These are phyloP conservation scores for Mycena galericulata DNA, from an alignment of 768 basidiomycete species.

Conservation along the genomic window DNA sequence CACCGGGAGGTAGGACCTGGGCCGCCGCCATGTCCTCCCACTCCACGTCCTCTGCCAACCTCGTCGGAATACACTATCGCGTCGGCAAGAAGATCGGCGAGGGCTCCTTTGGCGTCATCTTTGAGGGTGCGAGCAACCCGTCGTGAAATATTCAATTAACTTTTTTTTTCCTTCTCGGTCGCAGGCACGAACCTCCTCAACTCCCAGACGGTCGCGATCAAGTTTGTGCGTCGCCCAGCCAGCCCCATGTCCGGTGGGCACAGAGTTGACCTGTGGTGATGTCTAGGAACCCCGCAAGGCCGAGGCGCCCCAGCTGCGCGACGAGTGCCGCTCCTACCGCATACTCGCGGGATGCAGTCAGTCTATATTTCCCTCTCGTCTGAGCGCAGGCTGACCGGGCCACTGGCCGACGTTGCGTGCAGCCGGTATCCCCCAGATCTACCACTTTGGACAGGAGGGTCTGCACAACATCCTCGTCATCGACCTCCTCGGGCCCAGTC, in stretches of 20 bases:
- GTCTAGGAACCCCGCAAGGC: conserved; percentile 90
- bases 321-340: conserved; percentile 98
- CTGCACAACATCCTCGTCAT: conserved; percentile 99
- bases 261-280: conserved; percentile 14
- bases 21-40: conserved; percentile 65
- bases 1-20: conserved; percentile 14
- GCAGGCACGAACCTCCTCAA: conserved; percentile 97
- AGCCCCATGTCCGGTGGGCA: conserved; percentile 6
- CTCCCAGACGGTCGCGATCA: conserved; percentile 99
- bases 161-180: conserved; percentile 18
- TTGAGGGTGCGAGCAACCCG: conserved; percentile 73
- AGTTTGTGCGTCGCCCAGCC: conserved; percentile 94
- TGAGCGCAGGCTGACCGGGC: not conserved
- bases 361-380: conserved; percentile 47
- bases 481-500: conserved; percentile 94
- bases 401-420: conserved; percentile 32
- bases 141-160: not conserved
- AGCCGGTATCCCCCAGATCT: conserved; percentile 99
- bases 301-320: conserved; percentile 96
- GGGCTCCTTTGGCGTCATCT: conserved; percentile 97
- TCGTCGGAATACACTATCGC: conserved; percentile 97
- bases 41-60: conserved; percentile 72
- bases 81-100: conserved; percentile 99
- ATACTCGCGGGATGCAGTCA: conserved; percentile 90
- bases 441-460: conserved; percentile 99